A percentile compares a stretch with the other conserved stretches of the same genome.
Evolutionary conservation across 176 grass and related monocot genomes (phyloP).

Genomic region (Rhynchospora tenuis): DNA sequence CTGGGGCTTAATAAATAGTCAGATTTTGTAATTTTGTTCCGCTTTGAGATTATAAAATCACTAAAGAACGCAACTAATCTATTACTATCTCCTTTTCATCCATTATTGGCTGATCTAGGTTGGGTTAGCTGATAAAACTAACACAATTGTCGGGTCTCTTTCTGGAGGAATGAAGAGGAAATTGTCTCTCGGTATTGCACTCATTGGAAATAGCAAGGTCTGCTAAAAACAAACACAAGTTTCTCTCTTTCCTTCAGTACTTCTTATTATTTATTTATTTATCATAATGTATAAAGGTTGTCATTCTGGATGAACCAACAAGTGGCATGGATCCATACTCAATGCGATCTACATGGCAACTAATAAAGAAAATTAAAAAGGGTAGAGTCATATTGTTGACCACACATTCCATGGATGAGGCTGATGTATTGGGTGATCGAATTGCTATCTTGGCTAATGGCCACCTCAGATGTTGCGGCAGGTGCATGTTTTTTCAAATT

Average conservation of each 20-base stretch:
- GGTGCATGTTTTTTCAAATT: conserved; percentile 18
- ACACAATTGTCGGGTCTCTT: conserved; percentile 35
- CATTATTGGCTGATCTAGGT: conserved; percentile 18
- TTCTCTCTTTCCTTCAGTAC: not conserved
- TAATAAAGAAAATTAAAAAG: conserved; percentile 50
- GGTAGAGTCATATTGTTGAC: conserved; percentile 46
- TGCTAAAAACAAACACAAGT: not conserved
- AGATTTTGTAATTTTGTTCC: not conserved
- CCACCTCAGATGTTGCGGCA: conserved; percentile 43
- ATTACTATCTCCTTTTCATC: conserved; percentile 8
- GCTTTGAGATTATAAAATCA: not conserved
- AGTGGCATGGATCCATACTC: conserved; percentile 59
- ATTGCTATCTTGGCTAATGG: conserved; percentile 56
- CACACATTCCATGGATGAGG: conserved; percentile 52
- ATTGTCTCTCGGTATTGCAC: conserved; percentile 44
- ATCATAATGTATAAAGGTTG: conserved; percentile 15
- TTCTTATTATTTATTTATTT: not conserved
- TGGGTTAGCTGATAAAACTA: conserved; percentile 42
- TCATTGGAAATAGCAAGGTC: conserved; percentile 57
- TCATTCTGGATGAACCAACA: conserved; percentile 53
- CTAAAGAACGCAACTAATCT: not conserved
- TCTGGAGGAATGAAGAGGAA: conserved; percentile 56
- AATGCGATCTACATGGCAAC: conserved; percentile 46
- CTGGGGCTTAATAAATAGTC: not conserved
- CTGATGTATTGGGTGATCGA: conserved; percentile 47